Evolutionary conservation across 2,329 filamentous ascomycete genomes (phyloP).

Genomic region (Beauveria caledonica): DNA sequence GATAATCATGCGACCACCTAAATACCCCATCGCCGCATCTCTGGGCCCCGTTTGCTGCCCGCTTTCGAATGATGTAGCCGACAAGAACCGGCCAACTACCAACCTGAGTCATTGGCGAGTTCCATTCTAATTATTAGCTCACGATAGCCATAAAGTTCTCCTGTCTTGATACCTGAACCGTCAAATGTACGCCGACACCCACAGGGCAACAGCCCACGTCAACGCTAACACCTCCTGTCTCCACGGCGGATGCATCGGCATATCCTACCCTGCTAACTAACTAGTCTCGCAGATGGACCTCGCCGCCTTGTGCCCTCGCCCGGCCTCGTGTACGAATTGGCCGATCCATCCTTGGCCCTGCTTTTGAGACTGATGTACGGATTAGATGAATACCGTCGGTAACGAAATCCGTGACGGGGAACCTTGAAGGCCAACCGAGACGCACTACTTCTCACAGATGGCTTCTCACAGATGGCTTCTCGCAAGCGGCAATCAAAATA

Average conservation of each 20-base stretch:
- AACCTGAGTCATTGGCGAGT: too few relatives aligned
- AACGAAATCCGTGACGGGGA: background rate
- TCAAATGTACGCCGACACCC: background rate
- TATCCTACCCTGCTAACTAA: background rate
- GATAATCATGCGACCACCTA: background rate
- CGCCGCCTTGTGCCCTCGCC: background rate
- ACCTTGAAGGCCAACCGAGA: too few relatives aligned
- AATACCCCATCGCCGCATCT: background rate
- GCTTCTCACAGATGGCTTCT: too few relatives aligned
- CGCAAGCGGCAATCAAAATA: background rate
- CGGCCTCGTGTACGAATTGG: background rate
- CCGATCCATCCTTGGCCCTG: background rate
- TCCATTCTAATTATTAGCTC: background rate
- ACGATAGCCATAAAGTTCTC: background rate
- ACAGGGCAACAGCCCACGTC: background rate
- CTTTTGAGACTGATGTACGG: background rate
- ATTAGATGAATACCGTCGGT: background rate
- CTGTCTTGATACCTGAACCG: background rate
- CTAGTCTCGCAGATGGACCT: background rate
- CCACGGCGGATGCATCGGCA: constrained; percentile 1
- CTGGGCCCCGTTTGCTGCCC: too few relatives aligned
- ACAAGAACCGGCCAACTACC: too few relatives aligned
- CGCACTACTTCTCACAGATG: too few relatives aligned
- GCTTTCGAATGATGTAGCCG: too few relatives aligned
- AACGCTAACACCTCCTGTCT: background rate